Evolutionary conservation across 164 flowering plant genomes (phyloP).

Genomic region (Euptelea pleiosperma): DNA sequence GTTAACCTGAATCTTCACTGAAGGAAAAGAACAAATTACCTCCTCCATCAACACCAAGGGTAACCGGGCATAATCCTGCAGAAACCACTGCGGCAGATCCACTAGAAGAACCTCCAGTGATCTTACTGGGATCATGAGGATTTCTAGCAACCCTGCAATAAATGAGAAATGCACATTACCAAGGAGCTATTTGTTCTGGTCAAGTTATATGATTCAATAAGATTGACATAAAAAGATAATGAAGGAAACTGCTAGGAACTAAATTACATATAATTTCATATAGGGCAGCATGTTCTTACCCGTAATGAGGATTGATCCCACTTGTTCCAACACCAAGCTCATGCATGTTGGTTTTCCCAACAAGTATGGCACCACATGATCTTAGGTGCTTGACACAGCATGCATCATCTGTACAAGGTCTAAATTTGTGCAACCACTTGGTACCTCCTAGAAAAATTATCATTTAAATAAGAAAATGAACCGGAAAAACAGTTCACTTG

Average conservation of each 20-base stretch:
- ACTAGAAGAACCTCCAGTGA: conserved; percentile 92
- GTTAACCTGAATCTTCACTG: not conserved
- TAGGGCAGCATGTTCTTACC: conserved; percentile 36
- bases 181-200: not conserved
- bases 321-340: conserved; percentile 93
- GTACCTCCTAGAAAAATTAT: conserved; percentile 65
- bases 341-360: conserved; percentile 98
- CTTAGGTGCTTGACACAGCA: conserved; percentile 66
- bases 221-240: too few relatives aligned
- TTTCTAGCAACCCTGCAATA: conserved; percentile 61
- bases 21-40: conserved; percentile 38
- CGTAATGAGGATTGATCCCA: conserved; percentile 96
- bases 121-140: conserved; percentile 57
- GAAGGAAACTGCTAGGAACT: too few relatives aligned
- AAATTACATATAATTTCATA: not conserved
- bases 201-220: not conserved
- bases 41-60: conserved; percentile 98
- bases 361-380: conserved; percentile 77
- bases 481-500: not conserved
- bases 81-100: conserved; percentile 95
- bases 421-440: conserved; percentile 77
- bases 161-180: not conserved
- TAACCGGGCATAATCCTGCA: conserved; percentile 91
- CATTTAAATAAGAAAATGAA: not conserved
- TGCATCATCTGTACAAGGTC: conserved; percentile 72